These are phyloP conservation scores for Penicillium sp. DNA, from an alignment of 2,329 filamentous ascomycete species.

Conservation along the genomic window DNA sequence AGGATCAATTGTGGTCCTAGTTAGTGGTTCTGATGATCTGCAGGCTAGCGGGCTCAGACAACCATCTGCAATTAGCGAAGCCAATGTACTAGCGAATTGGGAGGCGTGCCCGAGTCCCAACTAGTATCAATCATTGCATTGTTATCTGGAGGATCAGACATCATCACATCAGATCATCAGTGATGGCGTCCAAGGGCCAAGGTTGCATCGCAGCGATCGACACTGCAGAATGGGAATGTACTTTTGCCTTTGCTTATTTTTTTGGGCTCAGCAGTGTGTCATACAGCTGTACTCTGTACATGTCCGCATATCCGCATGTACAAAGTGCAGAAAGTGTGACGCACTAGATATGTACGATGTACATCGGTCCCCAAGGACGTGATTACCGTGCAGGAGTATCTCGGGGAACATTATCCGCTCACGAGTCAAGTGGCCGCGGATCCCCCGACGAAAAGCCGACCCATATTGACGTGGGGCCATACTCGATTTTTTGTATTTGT, in stretches of 20 bases:
- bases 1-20: constrained; percentile 2
- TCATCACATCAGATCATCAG: neutral
- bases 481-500: constrained; percentile 7
- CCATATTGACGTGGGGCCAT: constrained; percentile 12
- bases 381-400: constrained; percentile 9
- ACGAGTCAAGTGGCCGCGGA: constrained; percentile 20
- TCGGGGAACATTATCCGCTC: constrained; percentile 17
- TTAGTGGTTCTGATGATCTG: constrained; percentile 8
- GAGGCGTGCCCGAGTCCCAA: neutral
- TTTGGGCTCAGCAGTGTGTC: constrained; percentile 1
- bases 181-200: constrained; percentile 2
- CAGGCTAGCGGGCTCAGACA: constrained; percentile 3
- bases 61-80: neutral
- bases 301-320: neutral
- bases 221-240: constrained; percentile 10
- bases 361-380: constrained; percentile 1
- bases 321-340: neutral
- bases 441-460: constrained; percentile 14
- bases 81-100: neutral
- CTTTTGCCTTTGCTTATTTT: neutral
- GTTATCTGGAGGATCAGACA: constrained; percentile 3
- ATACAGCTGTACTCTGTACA: constrained; percentile 2
- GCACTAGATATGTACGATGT: neutral
- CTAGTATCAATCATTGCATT: constrained; percentile 4
- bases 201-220: constrained; percentile 5